Evolutionary conservation across 2,329 filamentous ascomycete species (phyloP), one percentile per base, ranked within the genome.

Genomic region (Gaeumannomyces sp.): DNA sequence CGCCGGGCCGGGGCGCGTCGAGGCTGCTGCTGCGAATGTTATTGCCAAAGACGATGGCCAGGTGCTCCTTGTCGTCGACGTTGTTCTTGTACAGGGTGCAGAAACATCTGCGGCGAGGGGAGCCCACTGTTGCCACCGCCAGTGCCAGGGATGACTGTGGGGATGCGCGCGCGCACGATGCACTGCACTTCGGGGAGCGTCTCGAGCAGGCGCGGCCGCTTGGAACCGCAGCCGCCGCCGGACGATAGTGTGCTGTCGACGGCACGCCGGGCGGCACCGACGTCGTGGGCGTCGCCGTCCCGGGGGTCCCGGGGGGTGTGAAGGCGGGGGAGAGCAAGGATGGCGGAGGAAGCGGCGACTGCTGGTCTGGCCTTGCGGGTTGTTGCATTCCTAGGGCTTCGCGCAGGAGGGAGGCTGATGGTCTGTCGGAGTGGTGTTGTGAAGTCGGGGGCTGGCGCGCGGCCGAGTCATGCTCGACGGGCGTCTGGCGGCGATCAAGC

Each of bases 21-120:
- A 96, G 80, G 64, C 84, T 87, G 76, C 83, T 75, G 80, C 87
- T 86, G 75, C 95, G 85, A 69, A 98, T 97, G 61, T 88, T 83
- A 66, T 89, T 88, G 2, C 95, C 95, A 76, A 99, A 99, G 0
- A 99, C 95, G 73, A 99, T 98, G 25, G 95, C 95, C 63, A 99
- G 79, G 75, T 99, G 95, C 74, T 99, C 95, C 77, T 99, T 99
- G 69, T 89, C 91, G 76, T 99, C 95, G 8, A 92, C 87, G 71
- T 91, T 91, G 77, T 99, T 99, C 68, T 89, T 89, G 78, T 99
- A 99, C 0, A 98, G 81, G n/a, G 73, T 99, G 94, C 63, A 99
- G 78, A 77, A 96, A 99, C 93, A 99, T 98, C 76, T 99, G 93
- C 45, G 45, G 45, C 45, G 45, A 22, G 45, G 19, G 45, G 16